phyloP scores from a whole-genome alignment of 257 asterid genomes.

The Forsythia viridissima region DNA sequence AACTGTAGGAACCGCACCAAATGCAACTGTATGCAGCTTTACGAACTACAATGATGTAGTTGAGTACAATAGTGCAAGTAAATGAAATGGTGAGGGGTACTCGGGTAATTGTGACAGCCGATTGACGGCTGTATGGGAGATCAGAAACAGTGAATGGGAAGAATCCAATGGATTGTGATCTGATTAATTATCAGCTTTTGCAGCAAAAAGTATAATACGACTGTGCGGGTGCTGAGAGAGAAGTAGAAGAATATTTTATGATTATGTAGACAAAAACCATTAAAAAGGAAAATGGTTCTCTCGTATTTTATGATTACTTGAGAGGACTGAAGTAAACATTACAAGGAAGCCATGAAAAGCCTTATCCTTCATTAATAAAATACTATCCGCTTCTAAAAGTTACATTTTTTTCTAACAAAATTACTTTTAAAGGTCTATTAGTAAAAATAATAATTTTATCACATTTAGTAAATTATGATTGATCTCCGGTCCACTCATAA shows the following conservation, averaged over 20 bases:
- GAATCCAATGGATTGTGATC: constrained; percentile 34
- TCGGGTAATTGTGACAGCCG: constrained; percentile 13
- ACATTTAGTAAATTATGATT: too few relatives aligned
- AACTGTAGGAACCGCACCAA: constrained; percentile 27
- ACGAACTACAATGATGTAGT: constrained; percentile 6
- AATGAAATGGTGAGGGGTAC: constrained; percentile 23
- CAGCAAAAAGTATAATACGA: constrained; percentile 22
- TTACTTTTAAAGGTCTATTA: too few relatives aligned
- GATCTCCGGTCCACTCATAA: too few relatives aligned
- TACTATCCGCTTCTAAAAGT: too few relatives aligned
- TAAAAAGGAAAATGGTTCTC: not conserved
- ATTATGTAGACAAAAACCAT: not conserved
- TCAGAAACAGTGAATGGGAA: constrained; percentile 18
- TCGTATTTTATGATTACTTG: too few relatives aligned
- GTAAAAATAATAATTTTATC: too few relatives aligned
- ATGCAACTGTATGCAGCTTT: constrained; percentile 22
- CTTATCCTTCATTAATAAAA: not conserved
- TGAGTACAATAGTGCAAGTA: not conserved
- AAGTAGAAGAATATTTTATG: not conserved
- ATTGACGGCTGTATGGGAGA: constrained; percentile 22
- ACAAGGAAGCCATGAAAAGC: not conserved
- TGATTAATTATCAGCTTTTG: constrained; percentile 25
- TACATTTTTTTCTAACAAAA: too few relatives aligned
- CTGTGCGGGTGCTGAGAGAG: not conserved
- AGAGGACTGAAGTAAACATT: not conserved